Evolutionary conservation across 1,139 yeast genomes (phyloP), one percentile per base, ranked within the genome.

Genomic region (Suhomyces anneliseae): DNA sequence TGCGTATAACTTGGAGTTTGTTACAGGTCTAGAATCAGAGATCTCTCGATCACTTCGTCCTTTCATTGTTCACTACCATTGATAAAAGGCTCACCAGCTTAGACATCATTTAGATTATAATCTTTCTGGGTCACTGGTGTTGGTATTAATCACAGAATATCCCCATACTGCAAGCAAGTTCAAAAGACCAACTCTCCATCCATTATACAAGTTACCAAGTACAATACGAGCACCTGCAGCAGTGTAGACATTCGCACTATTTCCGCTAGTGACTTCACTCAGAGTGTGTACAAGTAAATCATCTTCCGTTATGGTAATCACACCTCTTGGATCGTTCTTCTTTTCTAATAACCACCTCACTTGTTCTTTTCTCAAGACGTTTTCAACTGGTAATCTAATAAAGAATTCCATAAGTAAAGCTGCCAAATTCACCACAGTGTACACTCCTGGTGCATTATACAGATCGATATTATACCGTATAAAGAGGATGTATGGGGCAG

Each of bases 121-220:
- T 47, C 65, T 66, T 51, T 78, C 82, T 51, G 76, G 81, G 57
- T 74, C 63, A 57, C 76, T 54, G 64, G 83, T 61, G 48, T 78
- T 81, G 53, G 78, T 79, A 51, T 80, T 77, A 52, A 85, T 60
- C 40, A 89, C 76, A 43, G 81, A 79, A 54, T 90, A 81, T 6
- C 96, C 93, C 87, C 96, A 90, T 49, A 85, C 85, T 19, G 96
- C 93, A 45, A 88, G 66, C 9, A 88, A 80, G 52, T 93, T 90
- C 55, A 89, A 66, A 11, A 87, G 75, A 14, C 96, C 95, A 36
- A 90, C 84, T 64, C 90, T 79, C 97, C 98, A 93, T 39, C 98
- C 98, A 56, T 92, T 81, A 74, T 89, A 90, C 46, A 90, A 72
- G 1, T 39, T 37, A 1, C 39, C 39, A 24, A 46, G 40, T 76